Percentiles rank a stretch among this genome's conserved stretches.
phyloP scores from a whole-genome alignment of 169 alveolate species.

The Cytauxzoon felis region DNA sequence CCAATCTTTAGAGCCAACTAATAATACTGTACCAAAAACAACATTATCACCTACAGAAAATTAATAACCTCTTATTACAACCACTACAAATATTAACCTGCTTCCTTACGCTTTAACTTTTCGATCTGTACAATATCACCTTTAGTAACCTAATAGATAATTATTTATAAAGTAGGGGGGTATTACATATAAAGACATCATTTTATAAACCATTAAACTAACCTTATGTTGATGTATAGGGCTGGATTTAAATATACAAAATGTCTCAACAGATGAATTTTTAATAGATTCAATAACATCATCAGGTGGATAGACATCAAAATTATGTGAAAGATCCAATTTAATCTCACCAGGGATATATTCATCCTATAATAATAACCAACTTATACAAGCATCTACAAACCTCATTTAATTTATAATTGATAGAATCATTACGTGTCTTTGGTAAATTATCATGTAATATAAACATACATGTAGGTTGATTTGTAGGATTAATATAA shows the following conservation, averaged over 20 bases:
- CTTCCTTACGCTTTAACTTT: conserved; percentile 70
- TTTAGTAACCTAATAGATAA: conserved; percentile 70
- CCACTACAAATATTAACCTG: conserved; percentile 64
- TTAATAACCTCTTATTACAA: not conserved
- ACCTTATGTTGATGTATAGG: conserved; percentile 72
- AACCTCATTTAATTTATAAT: not conserved
- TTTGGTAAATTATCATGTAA: conserved; percentile 67
- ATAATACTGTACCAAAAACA: conserved; percentile 80
- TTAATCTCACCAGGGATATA: conserved; percentile 13
- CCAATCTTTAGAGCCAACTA: conserved; percentile 81
- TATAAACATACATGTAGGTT: conserved; percentile 69
- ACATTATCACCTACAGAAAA: conserved; percentile 57
- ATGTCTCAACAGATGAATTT: conserved; percentile 35
- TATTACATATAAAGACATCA: no score
- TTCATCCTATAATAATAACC: not conserved
- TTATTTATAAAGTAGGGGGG: no score
- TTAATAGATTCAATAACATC: conserved; percentile 34
- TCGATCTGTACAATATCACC: conserved; percentile 86
- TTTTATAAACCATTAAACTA: not conserved
- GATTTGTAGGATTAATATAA: conserved; percentile 65
- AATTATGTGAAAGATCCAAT: conserved; percentile 47
- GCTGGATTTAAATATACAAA: conserved; percentile 72
- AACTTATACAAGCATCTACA: not conserved
- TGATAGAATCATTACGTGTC: conserved; percentile 48
- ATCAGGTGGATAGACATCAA: conserved; percentile 65